Evolutionary conservation across 148 eudicot species (phyloP).

Genomic region (Chenopodium berlandieri): DNA sequence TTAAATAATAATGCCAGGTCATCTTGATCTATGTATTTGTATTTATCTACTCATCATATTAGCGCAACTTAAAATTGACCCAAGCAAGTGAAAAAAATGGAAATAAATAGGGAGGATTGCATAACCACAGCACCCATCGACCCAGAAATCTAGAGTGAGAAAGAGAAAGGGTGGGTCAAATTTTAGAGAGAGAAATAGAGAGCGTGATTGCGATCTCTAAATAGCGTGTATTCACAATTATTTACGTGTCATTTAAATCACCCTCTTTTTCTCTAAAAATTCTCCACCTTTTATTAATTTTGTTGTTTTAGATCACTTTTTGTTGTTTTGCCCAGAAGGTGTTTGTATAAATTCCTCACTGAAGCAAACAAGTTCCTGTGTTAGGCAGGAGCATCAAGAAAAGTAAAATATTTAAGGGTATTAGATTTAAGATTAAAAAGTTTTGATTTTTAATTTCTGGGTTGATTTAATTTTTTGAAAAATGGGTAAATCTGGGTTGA

Average conservation of each 20-base stretch:
- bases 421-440: background rate
- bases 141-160: background rate
- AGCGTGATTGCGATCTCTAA: background rate
- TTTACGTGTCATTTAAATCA: constrained; percentile 1
- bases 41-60: background rate
- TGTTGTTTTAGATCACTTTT: background rate
- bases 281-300: constrained; percentile 7
- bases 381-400: background rate
- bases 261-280: background rate
- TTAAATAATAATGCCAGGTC: background rate
- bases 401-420: background rate
- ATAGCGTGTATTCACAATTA: background rate
- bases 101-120: background rate
- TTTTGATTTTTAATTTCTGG: background rate
- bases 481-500: constrained; percentile 36
- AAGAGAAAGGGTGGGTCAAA: background rate
- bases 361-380: background rate
- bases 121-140: background rate
- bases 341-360: background rate
- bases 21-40: background rate
- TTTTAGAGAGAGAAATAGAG: background rate
- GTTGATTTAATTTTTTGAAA: background rate
- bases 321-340: background rate
- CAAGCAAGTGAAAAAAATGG: background rate
- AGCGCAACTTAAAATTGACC: constrained; percentile 9